Conservation (phyloP, 2,329 filamentous ascomycete species). For the Botryotinia narcissicola region DNA sequence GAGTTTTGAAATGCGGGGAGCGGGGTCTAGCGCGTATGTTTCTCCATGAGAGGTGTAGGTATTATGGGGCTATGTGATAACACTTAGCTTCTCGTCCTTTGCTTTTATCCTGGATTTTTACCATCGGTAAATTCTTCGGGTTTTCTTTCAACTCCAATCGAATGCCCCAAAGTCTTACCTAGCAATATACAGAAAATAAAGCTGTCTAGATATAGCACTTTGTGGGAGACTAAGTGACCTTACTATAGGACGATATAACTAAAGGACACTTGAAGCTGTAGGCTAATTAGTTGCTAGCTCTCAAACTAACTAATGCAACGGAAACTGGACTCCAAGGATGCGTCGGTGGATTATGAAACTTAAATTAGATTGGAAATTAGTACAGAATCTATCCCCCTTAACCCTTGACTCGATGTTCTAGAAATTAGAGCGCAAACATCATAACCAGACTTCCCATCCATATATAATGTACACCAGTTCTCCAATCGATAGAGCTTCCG, state of each 20-base stretch:
- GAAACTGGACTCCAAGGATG: not conserved
- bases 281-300: not conserved
- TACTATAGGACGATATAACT: not conserved
- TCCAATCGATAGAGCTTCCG: conserved; percentile 38
- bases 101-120: not conserved
- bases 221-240: not conserved
- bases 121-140: not conserved
- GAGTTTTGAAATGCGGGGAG: conserved; percentile 2
- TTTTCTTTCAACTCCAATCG: not conserved
- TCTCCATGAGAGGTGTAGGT: not conserved
- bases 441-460: conserved; percentile 38
- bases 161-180: not conserved
- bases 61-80: not conserved
- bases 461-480: conserved; percentile 38
- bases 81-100: not conserved
- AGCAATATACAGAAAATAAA: not conserved
- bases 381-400: not conserved
- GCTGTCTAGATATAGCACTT: not conserved
- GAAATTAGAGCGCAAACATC: conserved; percentile 36
- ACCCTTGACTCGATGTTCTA: not conserved
- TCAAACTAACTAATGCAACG: not conserved
- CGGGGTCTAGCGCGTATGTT: not conserved
- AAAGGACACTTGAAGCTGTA: not conserved
- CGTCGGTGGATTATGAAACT: not conserved
- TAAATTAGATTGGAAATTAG: not conserved